These are phyloP conservation scores for Exophiala xenobiotica DNA, from an alignment of 2,329 filamentous ascomycete species.

Conservation along the genomic window DNA sequence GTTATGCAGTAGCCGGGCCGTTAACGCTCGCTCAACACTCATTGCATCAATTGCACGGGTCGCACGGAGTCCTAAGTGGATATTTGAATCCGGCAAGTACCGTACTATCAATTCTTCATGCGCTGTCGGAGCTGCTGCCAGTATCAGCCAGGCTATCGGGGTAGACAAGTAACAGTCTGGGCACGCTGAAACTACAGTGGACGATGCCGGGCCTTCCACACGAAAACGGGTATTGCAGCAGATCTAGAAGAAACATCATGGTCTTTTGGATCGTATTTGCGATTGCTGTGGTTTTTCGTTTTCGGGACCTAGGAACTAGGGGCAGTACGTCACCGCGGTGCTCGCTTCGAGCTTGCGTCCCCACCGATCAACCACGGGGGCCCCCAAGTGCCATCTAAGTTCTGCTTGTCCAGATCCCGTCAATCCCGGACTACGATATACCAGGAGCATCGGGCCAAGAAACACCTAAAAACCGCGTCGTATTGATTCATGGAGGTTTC, in stretches of 20 bases:
- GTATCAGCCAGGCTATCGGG: background rate
- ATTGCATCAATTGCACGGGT: background rate
- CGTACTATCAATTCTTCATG: background rate
- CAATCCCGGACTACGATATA: background rate
- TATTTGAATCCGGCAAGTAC: background rate
- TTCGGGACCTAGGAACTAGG: background rate
- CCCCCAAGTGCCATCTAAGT: background rate
- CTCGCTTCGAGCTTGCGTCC: background rate
- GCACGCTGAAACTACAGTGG: background rate
- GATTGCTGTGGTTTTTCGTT: background rate
- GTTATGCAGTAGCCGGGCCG: background rate
- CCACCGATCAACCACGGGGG: background rate
- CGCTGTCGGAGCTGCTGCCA: background rate
- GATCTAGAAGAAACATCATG: background rate
- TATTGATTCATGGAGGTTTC: no score
- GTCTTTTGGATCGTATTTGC: background rate
- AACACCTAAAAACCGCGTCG: no score
- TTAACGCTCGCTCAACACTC: background rate
- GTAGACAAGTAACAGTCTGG: background rate
- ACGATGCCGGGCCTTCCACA: background rate
- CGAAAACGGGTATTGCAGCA: background rate
- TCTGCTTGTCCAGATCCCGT: background rate
- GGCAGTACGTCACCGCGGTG: background rate
- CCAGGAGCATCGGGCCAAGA: no score
- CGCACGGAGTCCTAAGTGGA: background rate